These are phyloP conservation scores for Dryadomyces quercivorus DNA, from an alignment of 2,329 filamentous ascomycete species.

Conservation along the genomic window DNA sequence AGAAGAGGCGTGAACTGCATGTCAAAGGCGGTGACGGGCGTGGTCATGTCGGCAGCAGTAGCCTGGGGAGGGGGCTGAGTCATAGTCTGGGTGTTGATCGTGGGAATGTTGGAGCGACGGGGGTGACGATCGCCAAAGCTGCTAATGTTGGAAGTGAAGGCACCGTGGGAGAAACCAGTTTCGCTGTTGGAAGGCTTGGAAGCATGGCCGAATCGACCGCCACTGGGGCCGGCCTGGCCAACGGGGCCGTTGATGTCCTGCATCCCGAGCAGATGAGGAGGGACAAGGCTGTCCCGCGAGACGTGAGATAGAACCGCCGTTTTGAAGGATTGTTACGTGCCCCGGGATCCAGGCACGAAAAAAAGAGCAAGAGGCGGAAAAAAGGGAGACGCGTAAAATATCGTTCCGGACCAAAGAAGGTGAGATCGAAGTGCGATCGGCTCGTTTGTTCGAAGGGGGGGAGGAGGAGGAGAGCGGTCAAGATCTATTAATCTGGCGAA, in stretches of 20 bases:
- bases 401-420: not conserved
- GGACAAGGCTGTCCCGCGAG: slow-evolving; percentile 75
- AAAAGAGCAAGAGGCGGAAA: slow-evolving; percentile 17
- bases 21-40: slow-evolving; percentile 80
- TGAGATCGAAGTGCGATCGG: not conserved
- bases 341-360: slow-evolving; percentile 34
- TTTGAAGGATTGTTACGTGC: slow-evolving; percentile 54
- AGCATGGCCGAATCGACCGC: slow-evolving; percentile 55
- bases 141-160: slow-evolving; percentile 75
- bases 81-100: slow-evolving; percentile 77
- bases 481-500: not conserved
- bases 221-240: slow-evolving; percentile 44
- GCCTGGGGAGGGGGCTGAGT: slow-evolving; percentile 25
- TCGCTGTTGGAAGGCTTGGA: slow-evolving; percentile 76
- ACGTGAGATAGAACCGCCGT: slow-evolving; percentile 71
- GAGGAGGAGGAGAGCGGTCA: not conserved
- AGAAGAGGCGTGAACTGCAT: slow-evolving; percentile 98
- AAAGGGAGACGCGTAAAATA: not conserved
- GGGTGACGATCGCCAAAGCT: slow-evolving; percentile 81
- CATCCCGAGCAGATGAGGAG: slow-evolving; percentile 81
- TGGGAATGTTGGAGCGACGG: slow-evolving; percentile 74
- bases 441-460: not conserved
- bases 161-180: slow-evolving; percentile 85
- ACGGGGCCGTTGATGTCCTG: slow-evolving; percentile 62
- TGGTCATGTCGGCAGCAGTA: slow-evolving; percentile 55